These are phyloP conservation scores for Aspergillus fumigatus DNA, from an alignment of 2,329 filamentous ascomycete species.

Conservation along the genomic window DNA sequence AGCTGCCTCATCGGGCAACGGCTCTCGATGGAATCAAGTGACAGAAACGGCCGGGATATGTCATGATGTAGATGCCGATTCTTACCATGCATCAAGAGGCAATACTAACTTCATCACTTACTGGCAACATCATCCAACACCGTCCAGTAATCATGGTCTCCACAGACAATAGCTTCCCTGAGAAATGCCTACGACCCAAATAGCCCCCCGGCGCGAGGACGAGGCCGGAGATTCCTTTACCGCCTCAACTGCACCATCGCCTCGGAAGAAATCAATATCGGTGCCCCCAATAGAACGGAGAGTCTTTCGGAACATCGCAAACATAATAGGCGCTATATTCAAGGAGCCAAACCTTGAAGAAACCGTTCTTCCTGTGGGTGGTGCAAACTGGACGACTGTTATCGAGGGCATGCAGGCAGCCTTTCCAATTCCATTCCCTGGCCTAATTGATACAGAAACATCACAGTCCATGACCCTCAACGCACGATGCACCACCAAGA, in stretches of 20 bases:
- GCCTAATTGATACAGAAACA: neutral
- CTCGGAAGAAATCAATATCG: too few relatives aligned
- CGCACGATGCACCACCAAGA: conserved; percentile 19
- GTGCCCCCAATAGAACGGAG: neutral
- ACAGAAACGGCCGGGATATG: too few relatives aligned
- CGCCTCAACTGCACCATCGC: too few relatives aligned
- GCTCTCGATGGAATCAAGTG: too few relatives aligned
- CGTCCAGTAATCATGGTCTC: neutral
- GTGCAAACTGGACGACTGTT: conserved; percentile 20
- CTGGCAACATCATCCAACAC: too few relatives aligned
- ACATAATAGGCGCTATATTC: conserved; percentile 19
- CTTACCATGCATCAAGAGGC: too few relatives aligned
- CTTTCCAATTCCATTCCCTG: too few relatives aligned
- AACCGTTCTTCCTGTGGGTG: conserved; percentile 16
- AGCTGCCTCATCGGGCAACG: too few relatives aligned
- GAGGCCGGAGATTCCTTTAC: conserved; percentile 19
- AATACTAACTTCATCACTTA: too few relatives aligned
- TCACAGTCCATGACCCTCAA: conserved; percentile 22
- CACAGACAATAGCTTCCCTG: conserved; percentile 9
- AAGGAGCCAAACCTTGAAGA: conserved; percentile 21
- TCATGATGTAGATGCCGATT: too few relatives aligned
- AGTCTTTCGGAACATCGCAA: conserved; percentile 18
- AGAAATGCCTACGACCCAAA: conserved; percentile 19
- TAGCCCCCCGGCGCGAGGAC: conserved; percentile 22
- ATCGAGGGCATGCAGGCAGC: conserved; percentile 21